Evolutionary conservation across 345 rosid genomes (phyloP), one percentile per base, ranked within the genome.

Genomic region (Jatropha curcas): DNA sequence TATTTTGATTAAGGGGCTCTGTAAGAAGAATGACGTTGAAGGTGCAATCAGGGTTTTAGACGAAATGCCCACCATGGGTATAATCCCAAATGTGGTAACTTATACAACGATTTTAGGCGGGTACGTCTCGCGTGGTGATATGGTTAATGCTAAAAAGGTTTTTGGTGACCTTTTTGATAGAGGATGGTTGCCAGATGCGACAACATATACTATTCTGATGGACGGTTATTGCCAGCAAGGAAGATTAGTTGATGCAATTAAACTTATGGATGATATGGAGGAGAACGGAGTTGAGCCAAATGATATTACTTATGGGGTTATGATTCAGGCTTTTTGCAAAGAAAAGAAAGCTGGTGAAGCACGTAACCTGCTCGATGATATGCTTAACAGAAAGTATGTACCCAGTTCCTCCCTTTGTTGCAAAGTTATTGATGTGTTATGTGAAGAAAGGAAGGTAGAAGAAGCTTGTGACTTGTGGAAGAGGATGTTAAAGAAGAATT

Each of bases 231-330:
- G 94, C 67, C 80, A 71, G 80, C 74, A 81, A 71, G 97, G 89
- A 72, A 88, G 88, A 73, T 86, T 94, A 51, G 76, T 34, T 66
- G 94, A 94, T 70, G 98, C 97, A 4, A 82, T 89, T 66, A 84
- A 74, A 83, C 86, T 88, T 13, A 94, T 94, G 94, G 96, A 94
- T 84, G 92, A 89, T 5, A 94, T 92, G 98, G 96, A 89, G 69
- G 84, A 84, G 60, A 86, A 88, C 35, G 89, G 83, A 28, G 84
- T 94, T 37, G 85, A 81, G 57, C 88, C 97, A 1, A 94, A 90
- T 84, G 98, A 94, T 19, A 88, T 92, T 72, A 91, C 92, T 20
- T 91, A 90, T 39, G 94, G 94, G n/a, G 93, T 90, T 57, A 89
- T 92, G 94, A 85, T 94, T 6, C 82, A 88, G 61, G 96, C 90